Evolutionary conservation across 2,329 filamentous ascomycete species (phyloP).

Genomic region (Coniochaeta ligniaria): DNA sequence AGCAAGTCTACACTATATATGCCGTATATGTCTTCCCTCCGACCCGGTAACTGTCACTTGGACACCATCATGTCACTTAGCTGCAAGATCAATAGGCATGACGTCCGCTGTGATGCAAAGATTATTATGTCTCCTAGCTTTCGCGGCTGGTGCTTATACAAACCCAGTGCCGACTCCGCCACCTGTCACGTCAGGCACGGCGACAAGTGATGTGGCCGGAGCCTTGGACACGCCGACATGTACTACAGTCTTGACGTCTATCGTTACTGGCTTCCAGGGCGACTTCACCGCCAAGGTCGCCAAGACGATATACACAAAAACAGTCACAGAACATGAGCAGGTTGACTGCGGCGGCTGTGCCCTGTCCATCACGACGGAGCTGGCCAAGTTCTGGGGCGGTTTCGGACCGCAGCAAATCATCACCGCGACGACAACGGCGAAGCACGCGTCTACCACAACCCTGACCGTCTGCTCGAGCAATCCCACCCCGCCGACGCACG

Average conservation of each 20-base stretch:
- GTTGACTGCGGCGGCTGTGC: constrained; percentile 7
- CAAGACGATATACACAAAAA: constrained; percentile 5
- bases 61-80: not conserved
- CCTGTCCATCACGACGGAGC: constrained; percentile 3
- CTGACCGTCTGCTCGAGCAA: not conserved
- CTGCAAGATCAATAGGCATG: not conserved
- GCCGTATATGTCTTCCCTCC: not conserved
- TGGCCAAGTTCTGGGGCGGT: constrained; percentile 4
- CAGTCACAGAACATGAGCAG: not conserved
- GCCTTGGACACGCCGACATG: not conserved
- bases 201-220: not conserved
- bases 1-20: not conserved
- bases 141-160: not conserved
- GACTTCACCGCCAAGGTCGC: constrained; percentile 10
- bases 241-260: constrained; percentile 4
- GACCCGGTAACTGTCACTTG: not conserved
- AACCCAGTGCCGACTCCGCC: constrained; percentile 1
- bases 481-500: not conserved
- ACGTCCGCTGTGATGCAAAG: not conserved
- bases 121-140: not conserved
- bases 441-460: not conserved
- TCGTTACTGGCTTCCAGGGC: constrained; percentile 7
- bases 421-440: constrained; percentile 4
- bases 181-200: not conserved
- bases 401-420: constrained; percentile 4